These are phyloP conservation scores for Citrus maxima DNA, from an alignment of 345 rosid species.

Conservation along the genomic window DNA sequence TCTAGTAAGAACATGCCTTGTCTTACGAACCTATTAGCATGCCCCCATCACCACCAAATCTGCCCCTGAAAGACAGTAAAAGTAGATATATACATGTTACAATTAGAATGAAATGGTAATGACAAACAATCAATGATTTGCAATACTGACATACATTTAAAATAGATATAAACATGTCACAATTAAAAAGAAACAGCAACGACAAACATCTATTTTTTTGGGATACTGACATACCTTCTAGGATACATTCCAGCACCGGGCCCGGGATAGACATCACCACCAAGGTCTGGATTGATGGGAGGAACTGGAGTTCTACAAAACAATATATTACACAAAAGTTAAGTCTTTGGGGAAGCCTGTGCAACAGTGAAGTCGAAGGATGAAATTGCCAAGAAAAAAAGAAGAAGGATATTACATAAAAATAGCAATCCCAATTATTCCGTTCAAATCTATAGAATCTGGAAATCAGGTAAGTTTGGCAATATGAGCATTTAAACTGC, in stretches of 20 bases:
- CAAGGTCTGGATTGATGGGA: slow-evolving; percentile 42
- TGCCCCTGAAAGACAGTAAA: slow-evolving; percentile 47
- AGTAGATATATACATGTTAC: background rate
- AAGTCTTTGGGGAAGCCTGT: background rate
- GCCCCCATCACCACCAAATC: slow-evolving; percentile 50
- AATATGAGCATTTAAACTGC: slow-evolving; percentile 4
- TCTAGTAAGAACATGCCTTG: background rate
- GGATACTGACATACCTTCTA: slow-evolving; percentile 34
- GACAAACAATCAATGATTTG: background rate
- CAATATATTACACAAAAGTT: slow-evolving; percentile 4
- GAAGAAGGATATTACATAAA: background rate
- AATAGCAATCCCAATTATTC: background rate
- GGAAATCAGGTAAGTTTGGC: background rate
- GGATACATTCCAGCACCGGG: slow-evolving; percentile 81
- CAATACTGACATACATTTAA: slow-evolving; percentile 31
- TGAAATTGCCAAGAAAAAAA: background rate
- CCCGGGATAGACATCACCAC: slow-evolving; percentile 64
- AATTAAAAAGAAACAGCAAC: background rate
- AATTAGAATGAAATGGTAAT: background rate
- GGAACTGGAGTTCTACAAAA: slow-evolving; percentile 51
- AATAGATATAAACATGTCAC: background rate
- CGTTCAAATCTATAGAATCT: background rate
- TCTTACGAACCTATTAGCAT: slow-evolving; percentile 69
- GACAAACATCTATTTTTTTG: background rate
- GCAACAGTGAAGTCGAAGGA: background rate